A percentile compares a stretch with the other conserved stretches of the same genome.
phyloP scores from a whole-genome alignment of 306 rosid genomes.

The Medicago lupulina region DNA sequence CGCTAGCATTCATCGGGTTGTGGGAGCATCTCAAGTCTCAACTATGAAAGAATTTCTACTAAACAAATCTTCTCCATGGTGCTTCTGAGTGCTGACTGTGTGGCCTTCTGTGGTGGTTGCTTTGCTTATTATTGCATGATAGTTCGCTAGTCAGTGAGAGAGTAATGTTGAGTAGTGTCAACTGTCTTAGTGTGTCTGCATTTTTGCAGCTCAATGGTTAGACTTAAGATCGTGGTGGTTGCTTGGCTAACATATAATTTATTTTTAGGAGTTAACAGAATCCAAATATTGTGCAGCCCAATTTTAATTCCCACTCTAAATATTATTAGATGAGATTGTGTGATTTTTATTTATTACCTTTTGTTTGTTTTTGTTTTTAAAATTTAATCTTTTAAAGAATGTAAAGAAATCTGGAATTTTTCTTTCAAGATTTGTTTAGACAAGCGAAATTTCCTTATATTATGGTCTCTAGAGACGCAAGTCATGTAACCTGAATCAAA shows the following conservation, averaged over 20 bases:
- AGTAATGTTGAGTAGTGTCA: not conserved
- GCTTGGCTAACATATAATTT: too few species aligned
- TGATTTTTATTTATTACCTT: not conserved
- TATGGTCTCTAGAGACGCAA: not conserved
- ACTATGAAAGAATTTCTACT: too few species aligned
- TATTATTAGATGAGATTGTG: too few species aligned
- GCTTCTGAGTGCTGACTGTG: not conserved
- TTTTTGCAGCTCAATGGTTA: not conserved
- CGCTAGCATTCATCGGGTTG: not conserved
- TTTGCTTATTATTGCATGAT: not conserved
- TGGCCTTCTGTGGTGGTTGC: not conserved
- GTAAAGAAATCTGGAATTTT: not conserved
- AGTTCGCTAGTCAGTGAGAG: not conserved
- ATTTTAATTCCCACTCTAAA: too few species aligned
- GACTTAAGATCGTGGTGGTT: not conserved
- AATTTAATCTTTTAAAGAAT: not conserved
- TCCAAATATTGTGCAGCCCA: not conserved
- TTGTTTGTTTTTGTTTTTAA: not conserved
- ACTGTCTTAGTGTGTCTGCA: not conserved
- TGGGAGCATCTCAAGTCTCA: not conserved
- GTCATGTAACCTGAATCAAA: slow-evolving; percentile 1
- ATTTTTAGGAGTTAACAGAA: too few species aligned
- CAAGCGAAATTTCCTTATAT: not conserved
- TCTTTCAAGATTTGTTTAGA: not conserved
- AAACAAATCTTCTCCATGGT: not conserved